A percentile compares a stretch with the other conserved stretches of the same genome.
Conservation (phyloP, 306 rosid species). For the Acacia confusa region DNA sequence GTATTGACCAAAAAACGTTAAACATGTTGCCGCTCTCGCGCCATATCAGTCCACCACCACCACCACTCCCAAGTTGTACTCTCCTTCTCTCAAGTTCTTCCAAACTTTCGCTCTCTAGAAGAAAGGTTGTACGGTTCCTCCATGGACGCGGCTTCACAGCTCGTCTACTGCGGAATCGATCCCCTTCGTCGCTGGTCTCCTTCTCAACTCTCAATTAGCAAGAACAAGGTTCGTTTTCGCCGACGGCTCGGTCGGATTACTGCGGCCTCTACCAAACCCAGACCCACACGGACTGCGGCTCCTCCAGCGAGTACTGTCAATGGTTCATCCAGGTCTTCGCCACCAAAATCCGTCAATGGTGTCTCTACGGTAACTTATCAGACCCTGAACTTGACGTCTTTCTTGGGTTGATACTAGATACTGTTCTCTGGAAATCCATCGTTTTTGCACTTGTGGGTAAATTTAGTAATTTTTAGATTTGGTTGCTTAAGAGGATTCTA, state of each 20-base stretch:
- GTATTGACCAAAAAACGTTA: background rate
- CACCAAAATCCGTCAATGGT: slow-evolving; percentile 59
- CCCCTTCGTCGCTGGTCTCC: slow-evolving; percentile 42
- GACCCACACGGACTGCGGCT: slow-evolving; percentile 41
- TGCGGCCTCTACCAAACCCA: slow-evolving; percentile 74
- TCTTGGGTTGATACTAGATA: background rate
- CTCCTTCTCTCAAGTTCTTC: background rate
- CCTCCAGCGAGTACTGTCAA: slow-evolving; percentile 29
- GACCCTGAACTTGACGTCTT: slow-evolving; percentile 2
- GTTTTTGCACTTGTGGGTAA: background rate
- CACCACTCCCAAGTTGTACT: background rate
- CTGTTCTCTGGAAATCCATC: background rate
- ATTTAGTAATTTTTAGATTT: background rate
- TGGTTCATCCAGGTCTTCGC: slow-evolving; percentile 59
- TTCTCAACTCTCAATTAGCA: slow-evolving; percentile 27
- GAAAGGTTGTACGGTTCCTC: slow-evolving; percentile 24
- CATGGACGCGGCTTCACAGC: slow-evolving; percentile 83
- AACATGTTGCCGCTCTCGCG: no score
- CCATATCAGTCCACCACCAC: background rate
- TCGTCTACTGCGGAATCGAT: slow-evolving; percentile 61
- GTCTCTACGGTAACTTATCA: slow-evolving; percentile 58
- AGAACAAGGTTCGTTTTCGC: slow-evolving; percentile 36
- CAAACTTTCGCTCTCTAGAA: slow-evolving; percentile 16
- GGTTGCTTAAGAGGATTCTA: background rate
- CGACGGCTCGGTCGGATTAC: slow-evolving; percentile 49